Conservation (phyloP, 257 asterid genomes). For the Nicotiana benthamiana region DNA sequence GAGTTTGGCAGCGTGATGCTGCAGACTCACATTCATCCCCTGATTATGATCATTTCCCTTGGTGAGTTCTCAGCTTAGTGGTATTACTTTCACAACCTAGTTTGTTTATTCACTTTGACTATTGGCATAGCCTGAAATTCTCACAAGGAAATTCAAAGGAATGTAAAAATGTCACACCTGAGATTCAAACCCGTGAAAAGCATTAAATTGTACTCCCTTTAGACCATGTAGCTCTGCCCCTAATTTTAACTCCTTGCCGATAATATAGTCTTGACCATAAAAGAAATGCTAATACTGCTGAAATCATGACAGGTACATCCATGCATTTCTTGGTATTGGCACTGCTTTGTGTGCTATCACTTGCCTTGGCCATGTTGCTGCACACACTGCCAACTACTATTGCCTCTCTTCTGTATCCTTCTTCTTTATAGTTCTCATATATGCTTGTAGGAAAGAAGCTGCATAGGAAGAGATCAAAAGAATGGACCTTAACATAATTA, state of each 20-base stretch:
- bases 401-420: constrained; percentile 55
- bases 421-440: not conserved
- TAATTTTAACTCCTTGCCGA: not conserved
- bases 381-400: constrained; percentile 25
- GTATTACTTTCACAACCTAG: not conserved
- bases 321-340: constrained; percentile 49
- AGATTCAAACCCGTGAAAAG: not conserved
- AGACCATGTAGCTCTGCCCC: not conserved
- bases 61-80: constrained; percentile 24
- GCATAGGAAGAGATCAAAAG: not conserved
- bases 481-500: constrained; percentile 30
- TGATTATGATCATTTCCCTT: constrained; percentile 26
- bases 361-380: constrained; percentile 52
- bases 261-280: not conserved
- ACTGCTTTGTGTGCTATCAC: constrained; percentile 44
- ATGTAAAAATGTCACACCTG: not conserved
- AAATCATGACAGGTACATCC: constrained; percentile 41
- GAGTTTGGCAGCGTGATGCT: constrained; percentile 32
- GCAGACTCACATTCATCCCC: constrained; percentile 14
- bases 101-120: not conserved
- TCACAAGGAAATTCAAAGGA: not conserved
- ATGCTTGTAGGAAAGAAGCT: not conserved
- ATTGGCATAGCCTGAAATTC: not conserved
- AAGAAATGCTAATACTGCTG: not conserved
- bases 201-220: too few relatives aligned